Evolutionary conservation across 2,329 filamentous ascomycete species (phyloP).

Genomic region (Xylaria hypoxylon): DNA sequence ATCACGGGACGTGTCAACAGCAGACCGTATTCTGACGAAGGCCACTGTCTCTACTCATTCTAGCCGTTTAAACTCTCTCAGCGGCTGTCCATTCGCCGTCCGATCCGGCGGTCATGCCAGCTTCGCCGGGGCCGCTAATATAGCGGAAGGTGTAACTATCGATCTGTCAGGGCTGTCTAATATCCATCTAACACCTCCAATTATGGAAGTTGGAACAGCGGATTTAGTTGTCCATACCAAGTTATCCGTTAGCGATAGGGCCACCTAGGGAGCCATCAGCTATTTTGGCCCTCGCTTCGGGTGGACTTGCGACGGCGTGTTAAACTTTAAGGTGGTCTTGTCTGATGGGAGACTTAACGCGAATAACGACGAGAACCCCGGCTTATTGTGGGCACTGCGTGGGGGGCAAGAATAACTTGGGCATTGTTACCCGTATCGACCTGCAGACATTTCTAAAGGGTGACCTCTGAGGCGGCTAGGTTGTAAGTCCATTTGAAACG

Average conservation of each 20-base stretch:
- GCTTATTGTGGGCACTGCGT: not conserved
- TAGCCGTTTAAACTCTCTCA: not conserved
- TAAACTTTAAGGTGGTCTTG: constrained; percentile 4
- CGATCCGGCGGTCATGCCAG: constrained; percentile 5
- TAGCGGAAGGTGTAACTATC: not conserved
- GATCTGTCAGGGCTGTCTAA: not conserved
- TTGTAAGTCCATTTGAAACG: not conserved
- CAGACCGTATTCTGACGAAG: not conserved
- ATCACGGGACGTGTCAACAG: not conserved
- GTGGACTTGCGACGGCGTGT: constrained; percentile 18
- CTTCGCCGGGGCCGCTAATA: not conserved
- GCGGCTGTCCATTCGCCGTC: constrained; percentile 3
- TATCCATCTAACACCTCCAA: not conserved
- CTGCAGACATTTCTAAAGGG: constrained; percentile 22
- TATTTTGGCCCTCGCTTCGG: constrained; percentile 1
- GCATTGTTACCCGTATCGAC: constrained; percentile 33
- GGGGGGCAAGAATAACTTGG: constrained; percentile 11
- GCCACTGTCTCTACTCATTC: not conserved
- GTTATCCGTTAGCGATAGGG: not conserved
- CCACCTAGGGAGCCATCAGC: not conserved
- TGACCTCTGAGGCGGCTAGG: constrained; percentile 15
- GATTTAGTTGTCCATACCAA: not conserved
- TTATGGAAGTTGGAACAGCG: no score
- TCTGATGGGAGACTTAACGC: constrained; percentile 11
- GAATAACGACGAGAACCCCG: not conserved